Evolutionary conservation across 1,284 basidiomycete species (phyloP), one percentile per base, ranked within the genome.

Genomic region (Takashimella koratensis): DNA sequence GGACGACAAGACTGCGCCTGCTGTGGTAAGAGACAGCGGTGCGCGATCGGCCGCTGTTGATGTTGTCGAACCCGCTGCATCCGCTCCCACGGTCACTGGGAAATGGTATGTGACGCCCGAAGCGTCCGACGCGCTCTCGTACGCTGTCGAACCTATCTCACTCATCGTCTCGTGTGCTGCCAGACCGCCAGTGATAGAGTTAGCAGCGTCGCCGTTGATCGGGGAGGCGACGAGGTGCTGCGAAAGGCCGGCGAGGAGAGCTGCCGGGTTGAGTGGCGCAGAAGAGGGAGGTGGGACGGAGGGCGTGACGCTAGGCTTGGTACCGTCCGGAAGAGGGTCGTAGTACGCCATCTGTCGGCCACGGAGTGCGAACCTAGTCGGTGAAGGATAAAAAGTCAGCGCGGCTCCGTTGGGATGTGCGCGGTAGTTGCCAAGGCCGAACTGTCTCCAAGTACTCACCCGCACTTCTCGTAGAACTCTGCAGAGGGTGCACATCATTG

Each of bases 401-500:
- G n/a, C n/a, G n/a, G n/a, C n/a, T n/a, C n/a, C n/a, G n/a, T n/a
- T n/a, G n/a, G n/a, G n/a, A n/a, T n/a, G n/a, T n/a, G n/a, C n/a
- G n/a, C n/a, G n/a, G n/a, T n/a, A n/a, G n/a, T n/a, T n/a, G n/a
- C n/a, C n/a, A n/a, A n/a, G n/a, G n/a, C n/a, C n/a, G n/a, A n/a
- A n/a, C n/a, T n/a, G 13, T 4, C 48, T 52, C 30, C 24, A 48
- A 36, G 23, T 16, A 45, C 66, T 49, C 58, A 76, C 12, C 93
- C 94, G 71, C 95, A 98, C 77, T 98, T 98, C 76, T 91, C 82
- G 76, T 98, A 98, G 79, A 98, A 98, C 2, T 88, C 90, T 94
- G 68, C 43, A 42, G 8, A 2, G n/a, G 16, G 20, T 25, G 19
- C 36, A 43, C 55, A 24, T 43, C 3, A 20, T 53, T n/a, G n/a